These are phyloP conservation scores for Cordyceps javanica DNA, from an alignment of 2,329 filamentous ascomycete genomes.

Conservation along the genomic window DNA sequence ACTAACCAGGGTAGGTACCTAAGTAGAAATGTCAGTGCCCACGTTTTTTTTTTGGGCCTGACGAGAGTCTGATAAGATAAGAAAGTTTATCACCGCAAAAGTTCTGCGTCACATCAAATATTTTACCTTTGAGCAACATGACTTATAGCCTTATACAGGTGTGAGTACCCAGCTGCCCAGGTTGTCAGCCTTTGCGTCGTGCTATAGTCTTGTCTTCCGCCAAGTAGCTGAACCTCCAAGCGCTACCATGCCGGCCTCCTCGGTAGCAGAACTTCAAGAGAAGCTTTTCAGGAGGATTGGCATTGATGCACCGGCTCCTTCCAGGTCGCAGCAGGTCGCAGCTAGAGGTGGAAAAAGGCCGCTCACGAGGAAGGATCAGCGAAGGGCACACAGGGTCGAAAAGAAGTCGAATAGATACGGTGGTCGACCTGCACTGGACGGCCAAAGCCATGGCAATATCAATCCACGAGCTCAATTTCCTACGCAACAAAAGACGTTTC, in stretches of 20 bases:
- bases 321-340: slow-evolving; percentile 13
- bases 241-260: slow-evolving; percentile 19
- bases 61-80: slow-evolving; percentile 5
- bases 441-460: slow-evolving; percentile 16
- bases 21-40: too few relatives aligned
- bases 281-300: slow-evolving; percentile 33
- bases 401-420: slow-evolving; percentile 45
- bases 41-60: not conserved
- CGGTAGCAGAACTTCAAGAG: slow-evolving; percentile 29
- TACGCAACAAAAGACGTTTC: slow-evolving; percentile 6
- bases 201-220: not conserved
- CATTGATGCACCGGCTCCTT: slow-evolving; percentile 23
- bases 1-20: too few relatives aligned
- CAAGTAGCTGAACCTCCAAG: not conserved
- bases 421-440: slow-evolving; percentile 8
- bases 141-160: too few relatives aligned
- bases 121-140: not conserved
- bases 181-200: too few relatives aligned
- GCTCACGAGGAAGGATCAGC: slow-evolving; percentile 53
- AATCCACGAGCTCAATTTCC: not conserved
- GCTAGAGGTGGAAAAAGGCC: slow-evolving; percentile 16
- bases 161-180: too few relatives aligned
- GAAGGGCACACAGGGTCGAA: slow-evolving; percentile 58
- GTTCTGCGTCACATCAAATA: slow-evolving; percentile 1
- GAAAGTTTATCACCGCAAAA: not conserved